phyloP scores from a whole-genome alignment of 2,329 filamentous ascomycete species.

The Davidsoniella neocaledoniae region DNA sequence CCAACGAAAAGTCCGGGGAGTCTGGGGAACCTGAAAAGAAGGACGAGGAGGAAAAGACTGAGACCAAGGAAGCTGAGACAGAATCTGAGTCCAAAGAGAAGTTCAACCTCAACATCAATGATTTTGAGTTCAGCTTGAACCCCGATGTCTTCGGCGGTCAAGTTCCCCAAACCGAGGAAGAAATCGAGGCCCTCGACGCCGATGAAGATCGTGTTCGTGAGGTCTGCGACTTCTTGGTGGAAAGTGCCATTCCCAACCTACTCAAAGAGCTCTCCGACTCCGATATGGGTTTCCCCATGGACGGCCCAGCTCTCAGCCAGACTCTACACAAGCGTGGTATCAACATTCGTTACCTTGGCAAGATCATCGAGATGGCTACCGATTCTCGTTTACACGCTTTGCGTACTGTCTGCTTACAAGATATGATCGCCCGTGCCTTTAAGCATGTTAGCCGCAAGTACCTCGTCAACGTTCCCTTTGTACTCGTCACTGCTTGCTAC shows the following conservation, averaged over 20 bases:
- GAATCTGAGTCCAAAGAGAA: conserved; percentile 29
- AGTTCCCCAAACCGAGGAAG: conserved; percentile 71
- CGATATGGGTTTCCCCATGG: conserved; percentile 95
- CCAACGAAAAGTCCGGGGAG: conserved; percentile 1
- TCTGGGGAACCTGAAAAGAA: not conserved
- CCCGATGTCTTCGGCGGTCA: conserved; percentile 93
- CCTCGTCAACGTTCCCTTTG: conserved; percentile 60
- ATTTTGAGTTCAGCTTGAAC: conserved; percentile 79
- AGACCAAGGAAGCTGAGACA: conserved; percentile 20
- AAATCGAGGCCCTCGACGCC: conserved; percentile 64
- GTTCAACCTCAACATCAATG: conserved; percentile 59
- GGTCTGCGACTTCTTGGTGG: conserved; percentile 61
- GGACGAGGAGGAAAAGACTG: conserved; percentile 16
- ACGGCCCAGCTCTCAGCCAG: conserved; percentile 76
- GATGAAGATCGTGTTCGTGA: conserved; percentile 82
- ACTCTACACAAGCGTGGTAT: conserved; percentile 93
- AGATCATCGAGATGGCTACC: conserved; percentile 49
- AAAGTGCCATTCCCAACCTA: conserved; percentile 67
- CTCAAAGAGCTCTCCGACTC: conserved; percentile 77
- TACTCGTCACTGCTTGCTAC: conserved; percentile 63
- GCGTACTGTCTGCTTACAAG: conserved; percentile 61
- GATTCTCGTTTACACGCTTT: conserved; percentile 60
- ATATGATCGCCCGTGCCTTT: conserved; percentile 91
- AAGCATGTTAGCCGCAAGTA: conserved; percentile 78
- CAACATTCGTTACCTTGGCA: conserved; percentile 91